Base-by-base conservation (phyloP, 1,284 basidiomycete genomes). In the Ustilago nuda region DNA sequence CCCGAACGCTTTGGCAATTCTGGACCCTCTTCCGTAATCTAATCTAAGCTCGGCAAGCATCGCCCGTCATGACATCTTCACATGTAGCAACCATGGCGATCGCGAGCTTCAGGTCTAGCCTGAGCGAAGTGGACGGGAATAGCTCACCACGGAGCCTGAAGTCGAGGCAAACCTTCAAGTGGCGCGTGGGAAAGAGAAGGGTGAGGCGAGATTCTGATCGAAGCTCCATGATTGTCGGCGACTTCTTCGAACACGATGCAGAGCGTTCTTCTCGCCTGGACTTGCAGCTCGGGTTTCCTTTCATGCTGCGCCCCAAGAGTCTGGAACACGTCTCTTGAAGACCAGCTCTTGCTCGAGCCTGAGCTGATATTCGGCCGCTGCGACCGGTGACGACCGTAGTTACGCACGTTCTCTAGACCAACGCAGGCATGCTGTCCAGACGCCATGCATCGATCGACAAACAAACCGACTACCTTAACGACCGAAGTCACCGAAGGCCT, bases 1-100 rank as follows among this genome's bases (percentile, higher is more conserved):
- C 27, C 30, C 30, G 5, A 12, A 30, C 12, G 48, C 48, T 13
- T 48, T 4, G 39, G 11, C 39, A 9, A 13, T 41, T 45, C 43
- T 45, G 43, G 43, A 45, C 43, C 43, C n/a, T 19, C 43, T 45
- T 19, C 43, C 43, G 11, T 19, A n/a, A 45, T 45, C 43, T 45
- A 45, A 45, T 45, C 43, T 45, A 45, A 45, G 43, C 43, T 45
- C 43, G 43, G n/a, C 6, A 11, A 45, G 19, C n/a, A 19, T 19
- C 43, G 2, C 3, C 19, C 43, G 19, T 19, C n/a, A 13, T 6
- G n/a, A 11, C 43, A 6, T 15, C 19, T 19, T 45, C 43, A 23
- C 8, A 15, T 3, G n/a, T 37, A 45, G 6, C 43, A 7, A 7
- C 43, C n/a, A 45, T 45, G 43, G 43, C 43, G 43, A 45, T 19